Percentiles rank a stretch among this genome's conserved stretches.
These are phyloP conservation scores for Coemansia sp. DNA, from an alignment of 192 early-diverging fungal species.

Conservation along the genomic window DNA sequence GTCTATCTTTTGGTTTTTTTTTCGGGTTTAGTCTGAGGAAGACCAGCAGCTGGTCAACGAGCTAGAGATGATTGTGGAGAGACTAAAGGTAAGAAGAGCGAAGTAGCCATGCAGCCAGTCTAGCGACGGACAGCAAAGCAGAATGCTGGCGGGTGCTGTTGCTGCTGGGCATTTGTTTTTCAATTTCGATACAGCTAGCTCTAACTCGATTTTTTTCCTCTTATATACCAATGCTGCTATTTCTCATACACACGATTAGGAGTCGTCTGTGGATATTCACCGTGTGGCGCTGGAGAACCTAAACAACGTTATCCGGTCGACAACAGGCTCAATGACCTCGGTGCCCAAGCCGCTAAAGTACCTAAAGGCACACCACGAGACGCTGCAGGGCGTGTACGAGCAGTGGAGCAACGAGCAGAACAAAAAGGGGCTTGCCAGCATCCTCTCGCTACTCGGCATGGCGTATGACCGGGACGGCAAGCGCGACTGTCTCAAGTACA, in stretches of 20 bases:
- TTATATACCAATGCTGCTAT: too few relatives aligned
- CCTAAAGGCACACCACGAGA: constrained; percentile 78
- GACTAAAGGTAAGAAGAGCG: constrained; percentile 74
- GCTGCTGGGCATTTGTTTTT: not conserved
- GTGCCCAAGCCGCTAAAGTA: constrained; percentile 99
- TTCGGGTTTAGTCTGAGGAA: constrained; percentile 80
- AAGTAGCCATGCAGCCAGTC: too few relatives aligned
- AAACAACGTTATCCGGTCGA: constrained; percentile 85
- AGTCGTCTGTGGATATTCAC: constrained; percentile 72
- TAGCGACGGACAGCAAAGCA: too few relatives aligned
- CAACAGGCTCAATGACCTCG: constrained; percentile 98
- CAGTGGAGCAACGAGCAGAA: constrained; percentile 66
- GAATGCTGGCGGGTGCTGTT: too few relatives aligned
- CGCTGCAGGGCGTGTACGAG: constrained; percentile 65
- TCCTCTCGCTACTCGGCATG: constrained; percentile 96
- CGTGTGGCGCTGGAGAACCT: constrained; percentile 83
- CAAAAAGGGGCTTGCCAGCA: constrained; percentile 88
- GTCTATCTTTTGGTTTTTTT: not conserved
- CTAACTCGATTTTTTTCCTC: too few relatives aligned
- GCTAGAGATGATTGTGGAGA: constrained; percentile 91
- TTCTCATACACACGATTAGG: too few relatives aligned
- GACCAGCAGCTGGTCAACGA: constrained; percentile 90
- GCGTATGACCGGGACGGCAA: constrained; percentile 86
- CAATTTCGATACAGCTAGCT: constrained; percentile 41
- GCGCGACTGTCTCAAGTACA: constrained; percentile 81